Conservation (phyloP, 108 stramenopile species). For the Thalassiosira profunda region DNA sequence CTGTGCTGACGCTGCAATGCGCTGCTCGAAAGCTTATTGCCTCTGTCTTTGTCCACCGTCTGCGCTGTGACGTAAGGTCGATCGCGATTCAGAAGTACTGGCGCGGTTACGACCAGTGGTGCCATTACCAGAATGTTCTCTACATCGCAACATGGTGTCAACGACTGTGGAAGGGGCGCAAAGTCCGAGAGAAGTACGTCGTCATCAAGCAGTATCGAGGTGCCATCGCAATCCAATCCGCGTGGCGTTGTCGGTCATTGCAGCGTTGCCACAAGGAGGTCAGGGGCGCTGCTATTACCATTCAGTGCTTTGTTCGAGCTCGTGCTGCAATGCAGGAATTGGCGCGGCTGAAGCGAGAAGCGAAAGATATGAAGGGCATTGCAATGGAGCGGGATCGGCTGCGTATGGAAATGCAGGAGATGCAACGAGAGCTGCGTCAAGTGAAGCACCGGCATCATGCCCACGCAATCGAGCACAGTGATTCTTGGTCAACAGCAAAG, state of each 20-base stretch:
- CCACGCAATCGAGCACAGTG: not conserved
- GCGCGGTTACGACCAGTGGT: slow-evolving; percentile 38
- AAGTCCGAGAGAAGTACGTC: slow-evolving; percentile 16
- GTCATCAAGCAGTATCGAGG: slow-evolving; percentile 26
- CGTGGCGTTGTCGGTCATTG: slow-evolving; percentile 42
- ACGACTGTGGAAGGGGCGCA: slow-evolving; percentile 47
- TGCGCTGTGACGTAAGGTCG: slow-evolving; percentile 22
- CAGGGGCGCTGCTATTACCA: slow-evolving; percentile 7
- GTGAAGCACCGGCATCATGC: not conserved
- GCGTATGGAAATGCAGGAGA: slow-evolving; percentile 53
- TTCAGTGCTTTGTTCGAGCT: slow-evolving; percentile 34
- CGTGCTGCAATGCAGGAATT: too few species aligned
- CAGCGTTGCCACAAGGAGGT: slow-evolving; percentile 36
- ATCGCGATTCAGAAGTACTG: slow-evolving; percentile 35
- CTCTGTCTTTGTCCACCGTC: slow-evolving; percentile 9
- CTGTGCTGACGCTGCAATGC: slow-evolving; percentile 47
- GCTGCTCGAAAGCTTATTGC: slow-evolving; percentile 40
- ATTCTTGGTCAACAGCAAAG: slow-evolving; percentile 4
- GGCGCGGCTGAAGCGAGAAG: slow-evolving; percentile 37
- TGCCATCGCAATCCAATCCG: slow-evolving; percentile 61
- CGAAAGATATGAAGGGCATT: slow-evolving; percentile 46
- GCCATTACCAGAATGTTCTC: slow-evolving; percentile 33
- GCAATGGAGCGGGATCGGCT: slow-evolving; percentile 62
- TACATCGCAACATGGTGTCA: slow-evolving; percentile 66
- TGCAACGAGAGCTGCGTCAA: slow-evolving; percentile 46